Percentiles rank a stretch among this genome's conserved stretches.
phyloP scores from a whole-genome alignment of 139 green algal genomes.

The Dunaliella primolecta region DNA sequence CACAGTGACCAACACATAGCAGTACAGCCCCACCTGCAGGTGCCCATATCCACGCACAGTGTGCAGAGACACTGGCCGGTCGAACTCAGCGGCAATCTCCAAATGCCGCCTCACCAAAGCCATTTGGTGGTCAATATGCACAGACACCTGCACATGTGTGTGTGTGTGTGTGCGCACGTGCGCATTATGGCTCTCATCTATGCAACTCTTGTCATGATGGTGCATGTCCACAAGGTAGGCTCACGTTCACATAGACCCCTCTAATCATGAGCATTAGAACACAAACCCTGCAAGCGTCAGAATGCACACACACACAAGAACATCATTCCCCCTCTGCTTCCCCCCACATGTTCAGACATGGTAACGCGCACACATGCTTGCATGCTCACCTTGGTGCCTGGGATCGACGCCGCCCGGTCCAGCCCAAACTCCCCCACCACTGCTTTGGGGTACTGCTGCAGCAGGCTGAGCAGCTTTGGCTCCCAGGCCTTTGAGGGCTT shows the following conservation, averaged over 20 bases:
- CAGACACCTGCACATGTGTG: constrained; percentile 1
- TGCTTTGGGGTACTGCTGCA: constrained; percentile 18
- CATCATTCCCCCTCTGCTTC: too few species aligned
- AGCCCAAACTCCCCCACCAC: constrained; percentile 53
- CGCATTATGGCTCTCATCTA: too few species aligned
- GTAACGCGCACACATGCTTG: not conserved
- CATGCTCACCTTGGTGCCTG: constrained; percentile 29
- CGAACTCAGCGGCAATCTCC: constrained; percentile 47
- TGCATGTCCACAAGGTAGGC: too few species aligned
- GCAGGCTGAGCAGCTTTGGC: constrained; percentile 23
- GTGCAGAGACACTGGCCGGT: constrained; percentile 60
- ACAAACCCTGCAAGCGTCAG: not conserved
- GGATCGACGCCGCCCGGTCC: constrained; percentile 41
- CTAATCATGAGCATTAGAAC: too few species aligned
- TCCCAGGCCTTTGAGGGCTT: constrained; percentile 19
- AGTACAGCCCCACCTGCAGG: constrained; percentile 12
- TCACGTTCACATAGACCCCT: too few species aligned
- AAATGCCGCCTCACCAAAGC: constrained; percentile 46
- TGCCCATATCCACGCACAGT: constrained; percentile 51
- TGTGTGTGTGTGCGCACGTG: not conserved
- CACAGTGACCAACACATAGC: too few species aligned
- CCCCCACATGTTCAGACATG: too few species aligned
- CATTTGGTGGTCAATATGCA: constrained; percentile 38
- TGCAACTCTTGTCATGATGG: too few species aligned
- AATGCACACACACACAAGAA: not conserved